phyloP scores from a whole-genome alignment of 2,329 filamentous ascomycete species.

The Fusarium sp. region DNA sequence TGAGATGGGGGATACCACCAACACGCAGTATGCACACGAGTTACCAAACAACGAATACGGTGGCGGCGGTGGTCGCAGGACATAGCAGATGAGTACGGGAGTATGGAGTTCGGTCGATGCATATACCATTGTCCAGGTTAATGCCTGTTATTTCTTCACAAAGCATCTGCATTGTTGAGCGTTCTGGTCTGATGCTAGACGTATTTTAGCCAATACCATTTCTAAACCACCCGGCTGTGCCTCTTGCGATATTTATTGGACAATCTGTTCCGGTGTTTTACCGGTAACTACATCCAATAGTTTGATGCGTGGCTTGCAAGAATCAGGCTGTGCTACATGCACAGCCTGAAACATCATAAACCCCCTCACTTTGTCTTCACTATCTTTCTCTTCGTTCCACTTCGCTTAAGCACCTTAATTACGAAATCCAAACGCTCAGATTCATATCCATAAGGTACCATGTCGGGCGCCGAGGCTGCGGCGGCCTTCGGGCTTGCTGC shows the following conservation, averaged over 20 bases:
- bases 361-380: no score
- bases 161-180: not conserved
- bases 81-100: not conserved
- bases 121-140: not conserved
- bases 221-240: no score
- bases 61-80: not conserved
- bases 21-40: conserved; percentile 3
- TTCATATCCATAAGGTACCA: not conserved
- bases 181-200: no score
- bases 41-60: not conserved
- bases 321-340: not conserved
- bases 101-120: not conserved
- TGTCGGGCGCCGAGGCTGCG: not conserved
- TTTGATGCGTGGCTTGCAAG: no score
- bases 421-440: no score
- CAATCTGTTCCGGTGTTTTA: not conserved
- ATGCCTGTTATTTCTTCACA: not conserved
- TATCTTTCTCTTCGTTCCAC: no score
- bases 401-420: no score
- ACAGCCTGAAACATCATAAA: no score
- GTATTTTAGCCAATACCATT: no score
- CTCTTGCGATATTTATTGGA: not conserved
- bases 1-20: conserved; percentile 5
- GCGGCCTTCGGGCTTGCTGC: conserved; percentile 1
- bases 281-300: no score